Conservation (phyloP, 257 asterid species). For the Nicotiana tabacum region DNA sequence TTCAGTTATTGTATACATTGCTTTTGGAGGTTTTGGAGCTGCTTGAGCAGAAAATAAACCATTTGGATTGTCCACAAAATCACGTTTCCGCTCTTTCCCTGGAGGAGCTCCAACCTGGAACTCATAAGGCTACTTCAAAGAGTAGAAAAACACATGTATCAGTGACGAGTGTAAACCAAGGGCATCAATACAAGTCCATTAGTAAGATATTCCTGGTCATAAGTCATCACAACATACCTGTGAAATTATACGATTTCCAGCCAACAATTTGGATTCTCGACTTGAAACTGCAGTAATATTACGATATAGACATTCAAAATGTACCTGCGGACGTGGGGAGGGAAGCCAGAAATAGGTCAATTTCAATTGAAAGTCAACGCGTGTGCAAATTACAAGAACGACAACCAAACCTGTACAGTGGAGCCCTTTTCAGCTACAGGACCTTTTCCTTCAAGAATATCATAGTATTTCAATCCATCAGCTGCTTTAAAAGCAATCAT, state of each 20-base stretch:
- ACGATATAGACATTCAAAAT: slow-evolving; percentile 86
- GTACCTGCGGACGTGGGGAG: slow-evolving; percentile 44
- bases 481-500: slow-evolving; percentile 46
- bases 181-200: neutral
- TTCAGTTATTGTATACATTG: slow-evolving; percentile 73
- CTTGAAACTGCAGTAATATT: slow-evolving; percentile 94
- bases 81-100: slow-evolving; percentile 92
- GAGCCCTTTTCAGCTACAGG: slow-evolving; percentile 75
- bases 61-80: slow-evolving; percentile 85
- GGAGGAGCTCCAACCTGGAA: slow-evolving; percentile 90
- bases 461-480: slow-evolving; percentile 84
- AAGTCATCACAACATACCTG: slow-evolving; percentile 48
- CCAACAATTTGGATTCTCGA: slow-evolving; percentile 89
- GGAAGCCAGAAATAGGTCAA: slow-evolving; percentile 16
- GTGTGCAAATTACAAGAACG: neutral
- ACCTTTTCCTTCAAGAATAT: slow-evolving; percentile 78
- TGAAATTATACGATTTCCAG: slow-evolving; percentile 85
- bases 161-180: slow-evolving; percentile 13
- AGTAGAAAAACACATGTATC: slow-evolving; percentile 22
- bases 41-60: slow-evolving; percentile 98
- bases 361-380: neutral
- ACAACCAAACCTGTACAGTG: slow-evolving; percentile 58
- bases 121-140: slow-evolving; percentile 72
- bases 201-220: neutral
- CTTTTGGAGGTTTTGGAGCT: slow-evolving; percentile 93